A percentile compares a stretch with the other conserved stretches of the same genome.
phyloP scores from a whole-genome alignment of 495 filamentous ascomycete species.

The Margaritispora aquatica region DNA sequence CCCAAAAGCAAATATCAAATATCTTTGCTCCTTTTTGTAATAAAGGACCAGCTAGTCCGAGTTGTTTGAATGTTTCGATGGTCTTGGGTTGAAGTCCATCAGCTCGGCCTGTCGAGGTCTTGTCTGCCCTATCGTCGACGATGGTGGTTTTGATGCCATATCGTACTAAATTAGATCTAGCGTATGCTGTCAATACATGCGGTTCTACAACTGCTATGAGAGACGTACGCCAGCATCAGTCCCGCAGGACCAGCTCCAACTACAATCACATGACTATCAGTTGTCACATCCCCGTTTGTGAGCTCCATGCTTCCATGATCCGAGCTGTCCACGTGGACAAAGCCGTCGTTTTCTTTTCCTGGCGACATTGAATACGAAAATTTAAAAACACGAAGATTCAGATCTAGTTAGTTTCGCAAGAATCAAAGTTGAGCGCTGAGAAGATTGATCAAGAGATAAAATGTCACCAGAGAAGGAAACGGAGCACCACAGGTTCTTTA shows the following conservation, averaged over 20 bases:
- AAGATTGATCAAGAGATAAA: no score
- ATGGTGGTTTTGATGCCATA: slow-evolving; percentile 42
- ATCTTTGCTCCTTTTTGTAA: slow-evolving; percentile 57
- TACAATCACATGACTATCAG: slow-evolving; percentile 43
- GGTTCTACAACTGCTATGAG: background rate
- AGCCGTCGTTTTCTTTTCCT: slow-evolving; percentile 3
- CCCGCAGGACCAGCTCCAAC: slow-evolving; percentile 67
- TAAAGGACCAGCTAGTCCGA: slow-evolving; percentile 57
- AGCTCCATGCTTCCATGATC: background rate
- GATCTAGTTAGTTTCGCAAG: no score
- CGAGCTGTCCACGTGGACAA: background rate
- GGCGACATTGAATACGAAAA: background rate
- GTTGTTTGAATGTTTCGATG: slow-evolving; percentile 59
- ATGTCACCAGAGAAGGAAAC: background rate
- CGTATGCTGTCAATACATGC: background rate
- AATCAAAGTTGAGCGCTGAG: no score
- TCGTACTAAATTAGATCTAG: slow-evolving; percentile 56
- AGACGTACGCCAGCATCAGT: slow-evolving; percentile 57
- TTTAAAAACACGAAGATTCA: no score
- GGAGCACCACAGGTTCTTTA: background rate
- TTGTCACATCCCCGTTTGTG: background rate
- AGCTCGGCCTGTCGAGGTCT: slow-evolving; percentile 48
- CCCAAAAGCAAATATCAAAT: slow-evolving; percentile 69
- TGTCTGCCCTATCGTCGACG: slow-evolving; percentile 36
- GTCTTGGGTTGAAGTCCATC: slow-evolving; percentile 59